Conservation (phyloP, 164 flowering plant genomes). For the Euptelea pleiosperma region DNA sequence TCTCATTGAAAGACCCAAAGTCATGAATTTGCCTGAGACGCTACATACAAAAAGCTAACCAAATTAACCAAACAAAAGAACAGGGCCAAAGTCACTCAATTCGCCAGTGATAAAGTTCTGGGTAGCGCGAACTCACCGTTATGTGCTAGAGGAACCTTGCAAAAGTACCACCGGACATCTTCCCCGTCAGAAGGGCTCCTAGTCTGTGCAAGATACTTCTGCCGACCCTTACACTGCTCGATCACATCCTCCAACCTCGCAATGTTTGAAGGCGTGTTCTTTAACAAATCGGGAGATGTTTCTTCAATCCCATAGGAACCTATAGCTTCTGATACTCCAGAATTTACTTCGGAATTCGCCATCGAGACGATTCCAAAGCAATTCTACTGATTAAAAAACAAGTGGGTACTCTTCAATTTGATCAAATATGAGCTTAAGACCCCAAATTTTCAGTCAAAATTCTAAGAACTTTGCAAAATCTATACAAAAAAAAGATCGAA, state of each 20-base stretch:
- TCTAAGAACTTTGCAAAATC: neutral
- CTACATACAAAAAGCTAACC: too few relatives aligned
- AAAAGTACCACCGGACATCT: constrained; percentile 92
- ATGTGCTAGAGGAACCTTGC: constrained; percentile 67
- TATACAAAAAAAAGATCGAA: neutral
- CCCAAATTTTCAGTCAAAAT: neutral
- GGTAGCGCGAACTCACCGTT: constrained; percentile 51
- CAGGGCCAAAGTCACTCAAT: too few relatives aligned
- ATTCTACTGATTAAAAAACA: neutral
- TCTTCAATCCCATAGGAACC: constrained; percentile 28
- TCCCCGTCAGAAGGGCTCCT: constrained; percentile 86
- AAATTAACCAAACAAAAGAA: neutral
- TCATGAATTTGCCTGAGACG: too few relatives aligned
- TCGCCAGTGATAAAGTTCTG: too few relatives aligned
- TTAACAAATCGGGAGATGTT: constrained; percentile 60
- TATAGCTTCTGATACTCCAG: constrained; percentile 5
- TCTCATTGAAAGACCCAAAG: too few relatives aligned
- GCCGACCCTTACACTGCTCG: constrained; percentile 68
- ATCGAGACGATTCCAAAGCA: constrained; percentile 20
- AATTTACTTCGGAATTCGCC: constrained; percentile 29
- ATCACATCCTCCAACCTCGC: constrained; percentile 85
- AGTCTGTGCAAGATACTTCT: constrained; percentile 86
- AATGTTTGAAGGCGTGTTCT: constrained; percentile 89
- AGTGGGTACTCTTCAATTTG: neutral
- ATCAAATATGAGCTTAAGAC: neutral